phyloP scores from a whole-genome alignment of 352 stramenopile genomes.

The Pythium guiyangense region DNA sequence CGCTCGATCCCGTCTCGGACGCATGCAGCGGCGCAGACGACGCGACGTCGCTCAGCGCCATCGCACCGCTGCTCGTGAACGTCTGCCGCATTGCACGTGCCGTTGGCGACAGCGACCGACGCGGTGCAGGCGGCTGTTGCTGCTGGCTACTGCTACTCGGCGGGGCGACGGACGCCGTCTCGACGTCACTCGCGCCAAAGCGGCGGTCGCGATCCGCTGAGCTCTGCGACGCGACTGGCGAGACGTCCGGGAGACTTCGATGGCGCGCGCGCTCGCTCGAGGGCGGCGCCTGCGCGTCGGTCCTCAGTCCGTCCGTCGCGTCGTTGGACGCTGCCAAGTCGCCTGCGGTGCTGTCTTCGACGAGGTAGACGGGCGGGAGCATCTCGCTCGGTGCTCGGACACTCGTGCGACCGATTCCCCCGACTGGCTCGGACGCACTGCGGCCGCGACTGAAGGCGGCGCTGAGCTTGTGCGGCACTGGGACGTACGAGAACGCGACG shows the following conservation, averaged over 20 bases:
- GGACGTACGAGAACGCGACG: slow-evolving; percentile 79
- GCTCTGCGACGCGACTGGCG: slow-evolving; percentile 23
- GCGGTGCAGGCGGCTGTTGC: not conserved
- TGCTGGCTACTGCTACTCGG: not conserved
- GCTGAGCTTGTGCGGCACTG: slow-evolving; percentile 70
- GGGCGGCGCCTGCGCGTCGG: too few species aligned
- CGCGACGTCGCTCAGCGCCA: slow-evolving; percentile 37
- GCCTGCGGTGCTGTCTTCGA: slow-evolving; percentile 53
- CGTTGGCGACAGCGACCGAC: not conserved
- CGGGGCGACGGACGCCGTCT: not conserved
- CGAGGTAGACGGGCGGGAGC: slow-evolving; percentile 74
- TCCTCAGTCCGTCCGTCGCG: too few species aligned
- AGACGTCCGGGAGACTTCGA: slow-evolving; percentile 12
- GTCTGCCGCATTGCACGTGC: not conserved
- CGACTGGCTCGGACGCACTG: too few species aligned
- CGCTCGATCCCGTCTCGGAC: slow-evolving; percentile 44
- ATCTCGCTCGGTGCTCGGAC: slow-evolving; percentile 14
- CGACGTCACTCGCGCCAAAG: slow-evolving; percentile 3
- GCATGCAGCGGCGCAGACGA: slow-evolving; percentile 43
- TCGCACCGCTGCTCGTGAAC: not conserved
- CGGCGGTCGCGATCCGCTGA: slow-evolving; percentile 17
- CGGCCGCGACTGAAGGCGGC: slow-evolving; percentile 31
- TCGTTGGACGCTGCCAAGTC: slow-evolving; percentile 1
- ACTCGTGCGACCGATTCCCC: not conserved
- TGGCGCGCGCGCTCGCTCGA: not conserved